phyloP scores from a whole-genome alignment of 169 alveolate genomes.

The Besnoitia besnoiti region DNA sequence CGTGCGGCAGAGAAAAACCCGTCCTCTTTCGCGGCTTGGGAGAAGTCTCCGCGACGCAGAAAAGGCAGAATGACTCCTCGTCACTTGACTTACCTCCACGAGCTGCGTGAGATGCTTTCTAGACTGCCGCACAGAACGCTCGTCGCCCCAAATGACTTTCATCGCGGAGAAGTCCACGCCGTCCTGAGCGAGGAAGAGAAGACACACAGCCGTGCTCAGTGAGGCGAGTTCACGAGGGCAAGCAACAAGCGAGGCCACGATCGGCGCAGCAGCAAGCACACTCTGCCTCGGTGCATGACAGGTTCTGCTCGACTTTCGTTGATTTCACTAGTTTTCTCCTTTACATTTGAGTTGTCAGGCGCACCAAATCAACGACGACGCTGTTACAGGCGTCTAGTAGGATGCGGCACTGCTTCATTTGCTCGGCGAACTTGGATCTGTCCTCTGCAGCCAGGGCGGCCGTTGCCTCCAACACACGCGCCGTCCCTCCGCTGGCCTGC shows the following conservation, averaged over 20 bases:
- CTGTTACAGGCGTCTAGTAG: slow-evolving; percentile 27
- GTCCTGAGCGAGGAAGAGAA: slow-evolving; percentile 36
- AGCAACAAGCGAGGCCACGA: no score
- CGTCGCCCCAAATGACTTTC: slow-evolving; percentile 60
- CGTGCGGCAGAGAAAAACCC: no score
- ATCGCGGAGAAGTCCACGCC: slow-evolving; percentile 19
- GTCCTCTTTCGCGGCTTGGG: no score
- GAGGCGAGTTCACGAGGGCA: no score
- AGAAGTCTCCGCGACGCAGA: no score
- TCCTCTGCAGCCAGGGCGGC: not conserved
- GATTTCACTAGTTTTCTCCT: no score
- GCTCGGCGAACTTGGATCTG: not conserved
- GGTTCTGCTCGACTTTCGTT: no score
- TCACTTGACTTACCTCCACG: slow-evolving; percentile 37
- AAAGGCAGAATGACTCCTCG: not conserved
- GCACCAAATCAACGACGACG: not conserved
- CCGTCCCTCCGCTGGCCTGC: no score
- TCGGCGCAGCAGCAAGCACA: no score
- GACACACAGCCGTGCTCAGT: no score
- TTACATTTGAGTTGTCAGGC: no score
- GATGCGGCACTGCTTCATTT: slow-evolving; percentile 31
- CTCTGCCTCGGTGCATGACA: no score
- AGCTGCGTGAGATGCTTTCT: slow-evolving; percentile 55
- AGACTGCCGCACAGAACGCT: slow-evolving; percentile 58
- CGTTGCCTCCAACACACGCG: not conserved